Base-by-base conservation (phyloP, 129 eudicot genomes). In the Gnaphalium uliginosum region DNA sequence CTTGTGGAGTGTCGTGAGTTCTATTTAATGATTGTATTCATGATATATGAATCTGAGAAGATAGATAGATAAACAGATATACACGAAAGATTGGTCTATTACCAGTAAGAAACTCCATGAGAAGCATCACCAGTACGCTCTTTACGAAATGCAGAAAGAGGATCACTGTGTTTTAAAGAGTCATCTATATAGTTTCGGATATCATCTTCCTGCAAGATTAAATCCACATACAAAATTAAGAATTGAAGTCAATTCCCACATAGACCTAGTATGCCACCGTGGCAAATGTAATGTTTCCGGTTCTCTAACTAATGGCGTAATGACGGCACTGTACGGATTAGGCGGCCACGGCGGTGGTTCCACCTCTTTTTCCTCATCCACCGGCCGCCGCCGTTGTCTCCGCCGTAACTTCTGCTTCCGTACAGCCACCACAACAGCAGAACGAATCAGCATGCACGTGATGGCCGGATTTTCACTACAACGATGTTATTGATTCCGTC, bases 41-140 rank as follows among this genome's bases (percentile, higher is more conserved):
- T 29, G 32, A 29, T 1, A 29, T 29, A 29, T 29, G 32, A 39
- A n/a, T n/a, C n/a, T n/a, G n/a, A n/a, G n/a, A n/a, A n/a, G n/a
- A n/a, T n/a, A n/a, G n/a, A n/a, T n/a, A n/a, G n/a, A n/a, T n/a
- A n/a, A n/a, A 79, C 15, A 19, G 48, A 39, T 39, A 4, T 30
- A 29, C 37, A 35, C 9, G 0, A 58, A 30, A 21, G 72, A 72
- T 43, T 4, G 24, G 51, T 24, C 17, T 18, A 37, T 75, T 90
- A 93, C 97, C 99, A 91, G 77, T 81, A 95, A 43, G 97, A 95
- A 73, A 91, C 76, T 59, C 99, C 99, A 82, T 85, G 86, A 65
- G 99, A 91, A 83, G 91, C 97, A 71, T 97, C 99, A 53, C 97
- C 99, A 46, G 91, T 76, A 58, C 98, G 93, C 68, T 88, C 93